A percentile compares a stretch with the other conserved stretches of the same genome.
Evolutionary conservation across 352 stramenopile genomes (phyloP).

Genomic region (Globisporangium barbulae): DNA sequence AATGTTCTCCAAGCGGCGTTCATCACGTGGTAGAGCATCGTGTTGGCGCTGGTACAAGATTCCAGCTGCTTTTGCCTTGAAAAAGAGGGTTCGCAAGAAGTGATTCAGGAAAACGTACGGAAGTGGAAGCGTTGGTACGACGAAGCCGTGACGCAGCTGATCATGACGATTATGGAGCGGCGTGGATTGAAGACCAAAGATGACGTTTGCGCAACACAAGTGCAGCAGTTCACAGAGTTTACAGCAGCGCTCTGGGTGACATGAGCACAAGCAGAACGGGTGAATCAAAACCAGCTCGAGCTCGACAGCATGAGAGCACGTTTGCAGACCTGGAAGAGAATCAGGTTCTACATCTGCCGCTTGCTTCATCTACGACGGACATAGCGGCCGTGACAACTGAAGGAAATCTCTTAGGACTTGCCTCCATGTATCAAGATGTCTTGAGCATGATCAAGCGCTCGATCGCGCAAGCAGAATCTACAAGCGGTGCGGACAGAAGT

Average conservation of each 20-base stretch:
- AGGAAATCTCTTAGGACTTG: conserved; percentile 34
- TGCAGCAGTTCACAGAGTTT: conserved; percentile 30
- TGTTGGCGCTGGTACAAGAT: conserved; percentile 37
- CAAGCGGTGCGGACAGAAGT: conserved; percentile 4
- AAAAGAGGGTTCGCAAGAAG: conserved; percentile 18
- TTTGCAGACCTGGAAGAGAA: conserved; percentile 10
- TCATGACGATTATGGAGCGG: conserved; percentile 22
- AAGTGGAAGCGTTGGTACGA: conserved; percentile 62
- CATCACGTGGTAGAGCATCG: conserved; percentile 43
- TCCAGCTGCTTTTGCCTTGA: conserved; percentile 43
- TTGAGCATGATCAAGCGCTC: conserved; percentile 34
- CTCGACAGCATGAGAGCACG: not conserved
- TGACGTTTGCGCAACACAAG: conserved; percentile 14
- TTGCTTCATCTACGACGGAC: conserved; percentile 7
- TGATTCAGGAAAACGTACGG: conserved; percentile 33
- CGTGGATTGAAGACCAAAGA: not conserved
- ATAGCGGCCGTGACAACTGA: conserved; percentile 16
- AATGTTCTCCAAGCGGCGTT: conserved; percentile 54
- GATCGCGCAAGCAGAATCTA: conserved; percentile 21
- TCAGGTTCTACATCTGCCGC: conserved; percentile 8
- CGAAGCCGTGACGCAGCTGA: conserved; percentile 35
- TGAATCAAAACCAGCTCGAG: not conserved
- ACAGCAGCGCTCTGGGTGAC: conserved; percentile 22
- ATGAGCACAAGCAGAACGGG: not conserved
- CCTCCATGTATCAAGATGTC: conserved; percentile 51